phyloP scores from a whole-genome alignment of 305 asterid species.

The Salvia sclarea region DNA sequence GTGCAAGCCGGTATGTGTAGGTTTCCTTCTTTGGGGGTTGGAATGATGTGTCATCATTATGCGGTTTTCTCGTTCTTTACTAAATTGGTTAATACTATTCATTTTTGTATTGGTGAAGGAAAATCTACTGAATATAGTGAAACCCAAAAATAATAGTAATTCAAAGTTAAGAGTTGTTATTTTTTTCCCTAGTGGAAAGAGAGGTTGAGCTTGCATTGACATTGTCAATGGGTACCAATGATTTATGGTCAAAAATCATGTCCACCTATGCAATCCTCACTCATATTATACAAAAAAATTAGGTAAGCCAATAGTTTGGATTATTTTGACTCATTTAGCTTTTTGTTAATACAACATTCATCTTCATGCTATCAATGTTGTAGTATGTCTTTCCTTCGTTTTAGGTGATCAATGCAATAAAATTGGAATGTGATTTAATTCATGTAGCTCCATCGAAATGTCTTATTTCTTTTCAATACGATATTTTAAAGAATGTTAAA shows the following conservation, averaged over 20 bases:
- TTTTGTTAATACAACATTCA: no score
- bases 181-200: constrained; percentile 5
- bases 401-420: no score
- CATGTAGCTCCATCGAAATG: no score
- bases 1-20: constrained; percentile 31
- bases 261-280: no score
- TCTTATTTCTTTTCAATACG: no score
- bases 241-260: constrained; percentile 11
- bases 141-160: not conserved
- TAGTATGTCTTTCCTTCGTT: no score
- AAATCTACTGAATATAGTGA: not conserved
- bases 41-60: constrained; percentile 40
- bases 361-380: no score
- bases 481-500: no score
- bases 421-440: no score
- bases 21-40: constrained; percentile 34
- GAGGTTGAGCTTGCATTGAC: constrained; percentile 34
- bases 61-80: constrained; percentile 26
- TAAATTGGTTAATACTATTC: constrained; percentile 1
- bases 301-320: no score
- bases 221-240: constrained; percentile 30
- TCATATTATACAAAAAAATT: no score
- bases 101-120: constrained; percentile 33
- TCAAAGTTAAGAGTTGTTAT: not conserved
- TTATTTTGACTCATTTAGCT: no score